These are phyloP conservation scores for Cucurbitaria berberidis DNA, from an alignment of 2,329 filamentous ascomycete species.

Conservation along the genomic window DNA sequence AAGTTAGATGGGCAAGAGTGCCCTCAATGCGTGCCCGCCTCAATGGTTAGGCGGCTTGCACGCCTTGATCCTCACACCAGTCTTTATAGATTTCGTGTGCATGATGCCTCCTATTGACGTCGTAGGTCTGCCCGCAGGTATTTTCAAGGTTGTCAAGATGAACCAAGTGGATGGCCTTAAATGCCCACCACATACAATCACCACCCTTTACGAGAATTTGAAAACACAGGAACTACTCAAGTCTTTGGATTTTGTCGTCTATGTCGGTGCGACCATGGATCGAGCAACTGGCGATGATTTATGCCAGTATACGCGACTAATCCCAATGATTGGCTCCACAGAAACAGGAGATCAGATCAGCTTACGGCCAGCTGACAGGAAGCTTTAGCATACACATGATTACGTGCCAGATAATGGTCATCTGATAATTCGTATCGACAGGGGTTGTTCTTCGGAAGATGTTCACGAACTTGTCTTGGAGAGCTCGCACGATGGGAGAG, in stretches of 20 bases:
- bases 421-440: constrained; percentile 14
- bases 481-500: constrained; percentile 24
- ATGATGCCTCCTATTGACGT: constrained; percentile 15
- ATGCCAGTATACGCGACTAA: constrained; percentile 15
- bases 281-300: constrained; percentile 22
- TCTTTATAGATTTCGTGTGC: constrained; percentile 8
- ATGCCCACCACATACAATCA: constrained; percentile 20
- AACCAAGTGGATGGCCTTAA: constrained; percentile 16
- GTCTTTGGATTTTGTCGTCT: constrained; percentile 16
- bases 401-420: constrained; percentile 22
- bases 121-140: constrained; percentile 1
- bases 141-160: constrained; percentile 14
- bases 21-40: constrained; percentile 18
- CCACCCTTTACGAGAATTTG: constrained; percentile 18
- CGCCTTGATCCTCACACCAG: constrained; percentile 11
- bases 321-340: constrained; percentile 23
- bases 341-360: constrained; percentile 18
- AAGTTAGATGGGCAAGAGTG: constrained; percentile 13
- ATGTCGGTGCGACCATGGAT: constrained; percentile 19
- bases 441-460: constrained; percentile 22
- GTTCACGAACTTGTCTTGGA: constrained; percentile 46
- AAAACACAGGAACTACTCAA: constrained; percentile 17
- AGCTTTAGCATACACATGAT: constrained; percentile 23
- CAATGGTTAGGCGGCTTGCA: constrained; percentile 26
- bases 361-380: constrained; percentile 13